phyloP scores from a whole-genome alignment of 345 rosid genomes.

The Mallotus nudiflorus region DNA sequence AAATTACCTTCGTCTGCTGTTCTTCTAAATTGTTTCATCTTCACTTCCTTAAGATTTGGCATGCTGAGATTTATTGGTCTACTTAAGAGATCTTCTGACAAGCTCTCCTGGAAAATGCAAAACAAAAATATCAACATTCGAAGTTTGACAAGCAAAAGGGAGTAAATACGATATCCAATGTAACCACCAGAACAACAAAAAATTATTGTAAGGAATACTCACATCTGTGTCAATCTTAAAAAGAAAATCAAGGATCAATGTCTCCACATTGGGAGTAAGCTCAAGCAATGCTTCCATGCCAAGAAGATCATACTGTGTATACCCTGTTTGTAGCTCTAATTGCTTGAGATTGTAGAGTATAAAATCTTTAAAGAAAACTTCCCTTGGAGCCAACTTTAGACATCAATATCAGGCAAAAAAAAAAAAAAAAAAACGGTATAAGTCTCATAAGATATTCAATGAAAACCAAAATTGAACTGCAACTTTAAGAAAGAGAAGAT shows the following conservation, averaged over 20 bases:
- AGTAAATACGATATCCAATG: neutral
- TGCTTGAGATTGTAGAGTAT: conserved; percentile 16
- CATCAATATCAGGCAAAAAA: neutral
- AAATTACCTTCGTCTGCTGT: neutral
- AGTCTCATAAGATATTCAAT: neutral
- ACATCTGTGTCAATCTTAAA: conserved; percentile 9
- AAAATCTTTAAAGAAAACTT: neutral
- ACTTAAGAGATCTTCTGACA: conserved; percentile 4
- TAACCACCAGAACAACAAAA: neutral
- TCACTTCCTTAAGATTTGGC: conserved; percentile 10
- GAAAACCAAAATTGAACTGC: neutral
- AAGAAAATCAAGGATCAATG: conserved; percentile 13
- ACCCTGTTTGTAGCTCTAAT: conserved; percentile 12
- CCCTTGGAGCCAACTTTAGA: conserved; percentile 2
- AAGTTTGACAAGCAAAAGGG: neutral
- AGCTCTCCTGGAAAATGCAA: conserved; percentile 1
- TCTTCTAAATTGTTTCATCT: neutral
- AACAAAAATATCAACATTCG: neutral
- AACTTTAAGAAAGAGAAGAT: neutral
- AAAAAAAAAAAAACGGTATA: neutral
- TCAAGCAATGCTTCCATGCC: conserved; percentile 17
- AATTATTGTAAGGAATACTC: neutral
- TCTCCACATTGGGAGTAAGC: conserved; percentile 13
- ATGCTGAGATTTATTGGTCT: conserved; percentile 10
- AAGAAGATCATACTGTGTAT: conserved; percentile 13